Percentiles rank a stretch among this genome's conserved stretches.
Conservation (phyloP, 139 green algal species). For the Penium margaritaceum region DNA sequence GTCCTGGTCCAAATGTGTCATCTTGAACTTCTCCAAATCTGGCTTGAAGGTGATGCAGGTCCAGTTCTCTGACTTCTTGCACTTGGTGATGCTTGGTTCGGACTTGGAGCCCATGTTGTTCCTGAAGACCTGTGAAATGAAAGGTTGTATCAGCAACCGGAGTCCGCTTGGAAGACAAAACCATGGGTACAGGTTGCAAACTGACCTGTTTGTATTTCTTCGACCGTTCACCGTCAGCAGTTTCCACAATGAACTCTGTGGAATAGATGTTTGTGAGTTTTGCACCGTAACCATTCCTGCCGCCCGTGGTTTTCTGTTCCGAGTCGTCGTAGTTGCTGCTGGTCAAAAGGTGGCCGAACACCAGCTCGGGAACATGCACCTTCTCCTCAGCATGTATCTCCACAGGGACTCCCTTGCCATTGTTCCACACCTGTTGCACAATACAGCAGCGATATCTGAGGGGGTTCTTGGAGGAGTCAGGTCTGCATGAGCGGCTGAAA, state of each 20-base stretch:
- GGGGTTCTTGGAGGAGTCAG: too few relatives aligned
- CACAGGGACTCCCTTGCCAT: conserved; percentile 87
- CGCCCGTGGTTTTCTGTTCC: conserved; percentile 92
- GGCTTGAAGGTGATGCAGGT: conserved; percentile 91
- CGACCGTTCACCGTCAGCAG: conserved; percentile 73
- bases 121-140: conserved; percentile 51
- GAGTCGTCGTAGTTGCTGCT: conserved; percentile 96
- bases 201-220: conserved; percentile 75
- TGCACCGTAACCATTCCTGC: conserved; percentile 93
- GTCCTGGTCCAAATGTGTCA: conserved; percentile 73
- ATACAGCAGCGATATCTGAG: conserved; percentile 5
- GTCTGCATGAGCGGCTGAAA: too few relatives aligned
- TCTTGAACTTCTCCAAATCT: conserved; percentile 90
- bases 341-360: conserved; percentile 95
- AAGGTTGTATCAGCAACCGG: too few relatives aligned
- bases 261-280: conserved; percentile 99
- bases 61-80: conserved; percentile 88
- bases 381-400: conserved; percentile 74
- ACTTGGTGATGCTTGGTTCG: conserved; percentile 70
- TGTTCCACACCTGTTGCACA: conserved; percentile 66
- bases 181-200: too few relatives aligned
- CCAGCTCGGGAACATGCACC: conserved; percentile 94
- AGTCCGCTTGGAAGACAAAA: too few relatives aligned
- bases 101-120: conserved; percentile 63
- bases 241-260: conserved; percentile 91